Conservation (phyloP, 2,329 filamentous ascomycete genomes). For the Incumbomyces delicatus region DNA sequence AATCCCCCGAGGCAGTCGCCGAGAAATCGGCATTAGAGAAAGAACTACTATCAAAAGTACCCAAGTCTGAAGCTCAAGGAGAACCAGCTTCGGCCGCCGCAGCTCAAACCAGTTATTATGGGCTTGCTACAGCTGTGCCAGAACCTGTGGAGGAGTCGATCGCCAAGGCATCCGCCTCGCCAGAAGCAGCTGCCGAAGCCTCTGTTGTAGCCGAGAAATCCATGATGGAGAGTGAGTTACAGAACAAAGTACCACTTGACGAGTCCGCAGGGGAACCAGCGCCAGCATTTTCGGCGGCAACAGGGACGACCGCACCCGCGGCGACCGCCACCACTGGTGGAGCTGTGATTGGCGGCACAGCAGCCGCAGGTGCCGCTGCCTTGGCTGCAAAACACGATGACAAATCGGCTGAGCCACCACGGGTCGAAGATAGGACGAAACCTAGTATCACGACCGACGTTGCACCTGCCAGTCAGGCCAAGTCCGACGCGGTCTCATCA, state of each 20-base stretch:
- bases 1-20: conserved; percentile 57
- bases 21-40: conserved; percentile 68
- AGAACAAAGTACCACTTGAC: conserved; percentile 38
- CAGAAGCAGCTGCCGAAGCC: conserved; percentile 62
- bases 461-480: conserved; percentile 3
- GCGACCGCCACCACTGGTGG: conserved; percentile 1
- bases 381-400: conserved; percentile 2
- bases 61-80: conserved; percentile 26
- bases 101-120: conserved; percentile 28
- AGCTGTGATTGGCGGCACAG: conserved; percentile 1
- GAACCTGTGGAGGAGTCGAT: conserved; percentile 38
- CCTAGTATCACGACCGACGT: conserved; percentile 4
- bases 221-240: conserved; percentile 61
- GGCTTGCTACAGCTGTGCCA: conserved; percentile 32
- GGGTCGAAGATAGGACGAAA: conserved; percentile 3
- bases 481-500: neutral
- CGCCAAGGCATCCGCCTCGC: conserved; percentile 45
- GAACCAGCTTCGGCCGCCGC: conserved; percentile 29
- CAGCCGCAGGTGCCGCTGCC: neutral
- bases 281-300: conserved; percentile 32
- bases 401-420: conserved; percentile 1
- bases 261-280: conserved; percentile 31
- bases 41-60: conserved; percentile 53
- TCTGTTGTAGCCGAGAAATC: conserved; percentile 66
- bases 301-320: conserved; percentile 28